These are phyloP conservation scores for Botrytis tulipae DNA, from an alignment of 2,329 filamentous ascomycete genomes.

Conservation along the genomic window DNA sequence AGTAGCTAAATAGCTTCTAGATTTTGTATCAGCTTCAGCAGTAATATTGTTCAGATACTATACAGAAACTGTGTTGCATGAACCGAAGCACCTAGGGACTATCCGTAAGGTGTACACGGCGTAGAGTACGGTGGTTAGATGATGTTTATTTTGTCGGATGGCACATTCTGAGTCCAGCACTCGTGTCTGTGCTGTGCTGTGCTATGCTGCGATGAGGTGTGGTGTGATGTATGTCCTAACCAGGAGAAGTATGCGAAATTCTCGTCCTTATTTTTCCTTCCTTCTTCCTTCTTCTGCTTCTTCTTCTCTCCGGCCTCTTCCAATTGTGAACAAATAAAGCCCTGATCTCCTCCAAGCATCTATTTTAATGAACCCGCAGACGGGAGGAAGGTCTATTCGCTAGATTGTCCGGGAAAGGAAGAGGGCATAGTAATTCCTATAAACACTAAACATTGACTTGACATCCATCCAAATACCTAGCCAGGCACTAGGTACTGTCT, in stretches of 20 bases:
- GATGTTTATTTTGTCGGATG: conserved; percentile 12
- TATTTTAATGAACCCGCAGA: background rate
- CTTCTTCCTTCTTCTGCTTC: background rate
- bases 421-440: background rate
- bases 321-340: background rate
- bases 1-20: background rate
- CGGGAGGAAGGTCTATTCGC: background rate
- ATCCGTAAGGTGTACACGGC: background rate
- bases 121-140: background rate
- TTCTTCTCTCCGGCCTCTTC: background rate
- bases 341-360: background rate
- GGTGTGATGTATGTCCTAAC: background rate
- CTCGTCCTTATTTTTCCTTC: background rate
- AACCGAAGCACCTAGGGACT: conserved; percentile 12
- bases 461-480: background rate
- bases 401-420: background rate
- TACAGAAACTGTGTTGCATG: conserved; percentile 13
- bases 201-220: background rate
- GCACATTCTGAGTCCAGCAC: background rate
- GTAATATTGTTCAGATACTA: conserved; percentile 10
- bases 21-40: background rate
- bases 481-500: background rate
- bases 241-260: background rate
- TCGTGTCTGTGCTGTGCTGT: background rate
- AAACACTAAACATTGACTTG: background rate